phyloP scores from a whole-genome alignment of 2,329 filamentous ascomycete genomes.

The Colletotrichum lini region DNA sequence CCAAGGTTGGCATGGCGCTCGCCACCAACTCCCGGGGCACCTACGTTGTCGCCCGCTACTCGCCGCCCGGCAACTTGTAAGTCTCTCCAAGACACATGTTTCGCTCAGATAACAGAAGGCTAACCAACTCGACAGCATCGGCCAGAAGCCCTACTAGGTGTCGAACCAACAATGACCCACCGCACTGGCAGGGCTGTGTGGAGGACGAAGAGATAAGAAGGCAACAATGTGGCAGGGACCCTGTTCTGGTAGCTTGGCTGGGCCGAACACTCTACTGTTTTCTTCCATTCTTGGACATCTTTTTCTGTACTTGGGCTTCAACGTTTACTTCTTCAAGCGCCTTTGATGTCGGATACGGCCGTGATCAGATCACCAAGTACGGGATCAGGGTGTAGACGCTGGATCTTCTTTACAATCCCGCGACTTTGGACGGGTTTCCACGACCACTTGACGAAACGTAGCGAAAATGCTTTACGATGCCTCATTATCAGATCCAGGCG shows the following conservation, averaged over 20 bases:
- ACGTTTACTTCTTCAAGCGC: neutral
- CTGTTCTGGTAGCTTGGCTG: constrained; percentile 19
- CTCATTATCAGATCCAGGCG: no score
- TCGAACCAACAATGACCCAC: neutral
- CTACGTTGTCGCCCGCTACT: constrained; percentile 54
- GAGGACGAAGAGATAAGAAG: constrained; percentile 12
- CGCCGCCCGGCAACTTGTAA: constrained; percentile 50
- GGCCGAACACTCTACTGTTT: constrained; percentile 14
- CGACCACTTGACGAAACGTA: constrained; percentile 29
- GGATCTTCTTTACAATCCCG: neutral
- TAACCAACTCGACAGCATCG: constrained; percentile 38
- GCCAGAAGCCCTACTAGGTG: constrained; percentile 49
- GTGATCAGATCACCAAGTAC: neutral
- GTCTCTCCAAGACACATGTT: constrained; percentile 6
- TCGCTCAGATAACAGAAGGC: neutral
- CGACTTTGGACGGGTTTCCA: constrained; percentile 5
- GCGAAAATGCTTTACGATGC: constrained; percentile 15
- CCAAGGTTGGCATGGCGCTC: constrained; percentile 51
- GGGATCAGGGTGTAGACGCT: neutral
- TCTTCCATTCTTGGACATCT: constrained; percentile 34
- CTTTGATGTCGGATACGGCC: neutral
- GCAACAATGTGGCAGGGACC: constrained; percentile 8
- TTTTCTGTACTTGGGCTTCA: constrained; percentile 16
- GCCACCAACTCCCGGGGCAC: constrained; percentile 47
- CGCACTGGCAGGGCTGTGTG: constrained; percentile 27